Conservation (phyloP, 2,329 filamentous ascomycete genomes). For the Cladosporium sp. region DNA sequence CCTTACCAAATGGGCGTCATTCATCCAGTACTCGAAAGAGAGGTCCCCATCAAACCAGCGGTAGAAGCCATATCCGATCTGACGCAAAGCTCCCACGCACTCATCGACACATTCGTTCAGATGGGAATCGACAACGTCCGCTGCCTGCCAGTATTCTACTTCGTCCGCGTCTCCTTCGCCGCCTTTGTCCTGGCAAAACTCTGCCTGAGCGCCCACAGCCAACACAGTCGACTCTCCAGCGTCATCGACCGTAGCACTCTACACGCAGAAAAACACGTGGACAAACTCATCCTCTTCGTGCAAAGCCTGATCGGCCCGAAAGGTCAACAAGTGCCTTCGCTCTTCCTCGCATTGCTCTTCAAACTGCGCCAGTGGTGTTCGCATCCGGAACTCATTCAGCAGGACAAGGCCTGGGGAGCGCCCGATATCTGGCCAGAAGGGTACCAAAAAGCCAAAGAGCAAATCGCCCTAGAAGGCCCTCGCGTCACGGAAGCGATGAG, state of each 20-base stretch:
- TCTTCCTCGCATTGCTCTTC: constrained; percentile 28
- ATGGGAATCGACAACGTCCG: constrained; percentile 58
- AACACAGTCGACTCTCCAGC: constrained; percentile 62
- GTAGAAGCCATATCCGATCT: constrained; percentile 64
- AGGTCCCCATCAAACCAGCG: constrained; percentile 50
- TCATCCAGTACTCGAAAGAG: constrained; percentile 36
- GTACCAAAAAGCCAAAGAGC: constrained; percentile 9
- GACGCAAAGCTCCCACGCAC: constrained; percentile 60
- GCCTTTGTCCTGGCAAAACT: constrained; percentile 70
- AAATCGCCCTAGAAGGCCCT: neutral
- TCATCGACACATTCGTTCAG: constrained; percentile 60
- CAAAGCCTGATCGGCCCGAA: constrained; percentile 51
- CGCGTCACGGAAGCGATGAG: constrained; percentile 3
- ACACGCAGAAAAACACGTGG: constrained; percentile 61
- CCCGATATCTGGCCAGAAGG: constrained; percentile 14
- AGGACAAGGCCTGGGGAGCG: constrained; percentile 3
- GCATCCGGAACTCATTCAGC: constrained; percentile 21
- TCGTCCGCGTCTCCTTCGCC: constrained; percentile 67
- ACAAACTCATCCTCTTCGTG: constrained; percentile 65
- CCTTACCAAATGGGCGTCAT: constrained; percentile 45
- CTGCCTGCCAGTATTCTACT: constrained; percentile 64
- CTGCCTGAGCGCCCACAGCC: constrained; percentile 61
- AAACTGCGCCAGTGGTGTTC: constrained; percentile 30
- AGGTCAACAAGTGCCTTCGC: constrained; percentile 22
- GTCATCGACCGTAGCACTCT: constrained; percentile 65